A percentile compares a stretch with the other conserved stretches of the same genome.
Conservation (phyloP, 345 rosid genomes). For the Erysimum cheiranthoides region DNA sequence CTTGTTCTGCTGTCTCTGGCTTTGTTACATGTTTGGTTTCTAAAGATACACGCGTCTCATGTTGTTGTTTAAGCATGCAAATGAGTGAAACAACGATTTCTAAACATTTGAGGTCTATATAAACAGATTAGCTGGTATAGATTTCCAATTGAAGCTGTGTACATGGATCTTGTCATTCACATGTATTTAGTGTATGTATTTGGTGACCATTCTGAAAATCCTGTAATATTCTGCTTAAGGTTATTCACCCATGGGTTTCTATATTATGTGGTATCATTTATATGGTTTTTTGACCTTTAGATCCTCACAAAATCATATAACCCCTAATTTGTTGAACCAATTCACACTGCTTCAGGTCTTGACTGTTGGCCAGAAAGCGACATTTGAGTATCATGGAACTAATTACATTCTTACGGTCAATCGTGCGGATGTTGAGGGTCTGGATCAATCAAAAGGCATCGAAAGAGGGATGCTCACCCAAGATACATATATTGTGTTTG, state of each 20-base stretch:
- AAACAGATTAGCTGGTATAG: conserved; percentile 24
- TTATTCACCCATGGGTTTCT: conserved; percentile 15
- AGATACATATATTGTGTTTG: conserved; percentile 87
- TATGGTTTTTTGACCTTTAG: conserved; percentile 15
- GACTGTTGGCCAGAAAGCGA: conserved; percentile 86
- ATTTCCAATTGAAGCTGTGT: conserved; percentile 22
- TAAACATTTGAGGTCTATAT: neutral
- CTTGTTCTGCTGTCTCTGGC: conserved; percentile 20
- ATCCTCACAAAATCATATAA: conserved; percentile 1
- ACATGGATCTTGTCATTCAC: conserved; percentile 14
- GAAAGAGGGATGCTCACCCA: conserved; percentile 87
- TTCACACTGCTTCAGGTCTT: conserved; percentile 65
- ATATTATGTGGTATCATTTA: conserved; percentile 11
- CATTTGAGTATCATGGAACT: conserved; percentile 91
- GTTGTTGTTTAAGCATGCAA: conserved; percentile 9
- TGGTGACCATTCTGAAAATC: conserved; percentile 22
- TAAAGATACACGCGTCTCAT: neutral
- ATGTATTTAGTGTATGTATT: conserved; percentile 5
- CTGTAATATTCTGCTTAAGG: conserved; percentile 2
- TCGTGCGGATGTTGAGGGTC: conserved; percentile 80
- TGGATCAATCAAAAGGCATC: conserved; percentile 56
- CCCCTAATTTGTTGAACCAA: conserved; percentile 14
- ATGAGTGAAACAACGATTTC: neutral
- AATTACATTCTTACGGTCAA: conserved; percentile 85
- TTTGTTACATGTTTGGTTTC: conserved; percentile 5